Evolutionary conservation across 768 basidiomycete genomes (phyloP).

Genomic region (Mycena chlorophos): DNA sequence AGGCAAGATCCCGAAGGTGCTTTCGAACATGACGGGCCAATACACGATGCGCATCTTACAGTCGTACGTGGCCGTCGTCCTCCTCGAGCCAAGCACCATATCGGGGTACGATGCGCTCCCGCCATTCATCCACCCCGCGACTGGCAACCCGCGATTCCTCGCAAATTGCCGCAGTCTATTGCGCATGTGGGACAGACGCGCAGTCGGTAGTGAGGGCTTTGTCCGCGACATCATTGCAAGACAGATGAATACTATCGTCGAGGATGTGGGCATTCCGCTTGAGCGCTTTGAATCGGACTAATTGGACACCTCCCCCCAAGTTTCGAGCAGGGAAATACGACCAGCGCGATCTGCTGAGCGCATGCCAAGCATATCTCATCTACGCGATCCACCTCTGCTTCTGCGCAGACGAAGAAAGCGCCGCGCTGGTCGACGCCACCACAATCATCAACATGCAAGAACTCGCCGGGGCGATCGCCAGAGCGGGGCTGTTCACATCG

Average conservation of each 20-base stretch:
- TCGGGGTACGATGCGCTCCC: slow-evolving; percentile 3
- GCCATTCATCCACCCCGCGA: slow-evolving; percentile 9
- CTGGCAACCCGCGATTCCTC: slow-evolving; percentile 1
- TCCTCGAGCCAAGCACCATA: not conserved
- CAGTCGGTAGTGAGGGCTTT: slow-evolving; percentile 11
- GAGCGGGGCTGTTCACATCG: not conserved
- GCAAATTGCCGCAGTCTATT: slow-evolving; percentile 18
- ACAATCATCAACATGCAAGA: slow-evolving; percentile 18
- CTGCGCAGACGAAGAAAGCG: slow-evolving; percentile 2
- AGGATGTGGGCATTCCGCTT: slow-evolving; percentile 1
- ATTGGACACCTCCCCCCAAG: not conserved
- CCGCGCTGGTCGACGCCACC: slow-evolving; percentile 1
- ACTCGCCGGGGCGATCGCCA: slow-evolving; percentile 11
- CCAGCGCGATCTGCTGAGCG: slow-evolving; percentile 9
- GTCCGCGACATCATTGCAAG: slow-evolving; percentile 6
- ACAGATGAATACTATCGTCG: slow-evolving; percentile 10
- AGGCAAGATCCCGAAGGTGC: slow-evolving; percentile 1
- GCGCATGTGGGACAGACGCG: slow-evolving; percentile 15
- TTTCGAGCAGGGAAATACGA: slow-evolving; percentile 9
- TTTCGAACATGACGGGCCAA: not conserved
- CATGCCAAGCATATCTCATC: slow-evolving; percentile 16
- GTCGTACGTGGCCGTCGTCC: slow-evolving; percentile 1
- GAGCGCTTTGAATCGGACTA: not conserved
- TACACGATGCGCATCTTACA: slow-evolving; percentile 15
- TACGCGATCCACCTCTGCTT: slow-evolving; percentile 16